Evolutionary conservation across 306 rosid genomes (phyloP), one percentile per base, ranked within the genome.

Genomic region (Corylus heterophylla): DNA sequence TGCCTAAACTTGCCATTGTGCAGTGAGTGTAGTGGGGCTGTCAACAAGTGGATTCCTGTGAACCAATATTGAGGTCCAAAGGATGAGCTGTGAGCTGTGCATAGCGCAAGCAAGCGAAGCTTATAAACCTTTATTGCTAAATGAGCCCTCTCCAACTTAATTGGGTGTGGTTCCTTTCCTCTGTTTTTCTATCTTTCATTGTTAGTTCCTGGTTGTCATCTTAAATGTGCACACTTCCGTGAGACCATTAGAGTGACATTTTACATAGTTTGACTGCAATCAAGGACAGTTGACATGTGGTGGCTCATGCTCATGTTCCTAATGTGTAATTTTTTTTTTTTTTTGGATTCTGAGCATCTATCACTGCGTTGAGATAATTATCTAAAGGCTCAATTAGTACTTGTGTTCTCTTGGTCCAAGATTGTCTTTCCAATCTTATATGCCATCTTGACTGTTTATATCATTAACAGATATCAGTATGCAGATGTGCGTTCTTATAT

Each of bases 401-500:
- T 51, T 42, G 13, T n/a, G 22, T 42, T 67, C 13, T 39, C 70
- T 35, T 39, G 31, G n/a, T 59, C 56, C 25, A 51, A 35, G 47
- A 56, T 61, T 22, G n/a, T 51, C 63, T 82, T 82, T 74, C 12
- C 54, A 20, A 17, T 58, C 55, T 83, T 62, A 54, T 52, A 56
- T 51, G 54, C 73, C 76, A 44, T 45, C 25, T 39, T 66, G 25
- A 6, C 11, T 51, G 73, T 63, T 42, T 54, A 68, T 67, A 35
- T 81, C 62, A 83, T 85, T 61, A 51, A 81, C 82, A 76, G 59
- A 79, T 77, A 73, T 83, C 78, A 69, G 78, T 66, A 29, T 87
- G 91, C 97, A 95, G 98, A 87, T 95, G 91, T 95, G 98, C 76
- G 54, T 84, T 83, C 95, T 89, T 69, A 88, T 95, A 76, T 95